Conservation (phyloP, 192 early-diverging fungal genomes). For the Coemansia sp. region DNA sequence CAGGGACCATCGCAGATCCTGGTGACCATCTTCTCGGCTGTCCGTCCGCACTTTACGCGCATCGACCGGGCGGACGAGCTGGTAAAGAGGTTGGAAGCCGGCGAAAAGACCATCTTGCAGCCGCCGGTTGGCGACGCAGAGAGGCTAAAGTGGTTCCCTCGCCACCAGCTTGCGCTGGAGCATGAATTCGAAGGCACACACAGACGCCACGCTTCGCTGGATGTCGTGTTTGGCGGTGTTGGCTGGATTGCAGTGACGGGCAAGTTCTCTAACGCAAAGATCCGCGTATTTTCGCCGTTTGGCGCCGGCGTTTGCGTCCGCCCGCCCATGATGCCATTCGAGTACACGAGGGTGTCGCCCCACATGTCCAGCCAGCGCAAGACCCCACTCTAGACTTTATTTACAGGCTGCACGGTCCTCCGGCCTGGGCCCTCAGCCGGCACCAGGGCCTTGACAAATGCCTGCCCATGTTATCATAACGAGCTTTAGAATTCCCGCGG, state of each 20-base stretch:
- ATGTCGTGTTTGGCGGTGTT: conserved; percentile 56
- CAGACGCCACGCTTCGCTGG: conserved; percentile 44
- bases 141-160: conserved; percentile 24
- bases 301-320: conserved; percentile 48
- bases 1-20: conserved; percentile 41
- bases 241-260: conserved; percentile 62
- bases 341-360: conserved; percentile 44
- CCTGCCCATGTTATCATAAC: no score
- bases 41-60: conserved; percentile 56
- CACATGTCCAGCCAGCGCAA: conserved; percentile 39
- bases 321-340: conserved; percentile 60
- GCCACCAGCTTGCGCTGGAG: conserved; percentile 33
- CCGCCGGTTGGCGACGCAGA: conserved; percentile 40
- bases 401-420: no score
- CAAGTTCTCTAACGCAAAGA: conserved; percentile 42
- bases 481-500: no score
- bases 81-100: conserved; percentile 23
- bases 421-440: conserved; percentile 20
- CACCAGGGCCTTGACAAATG: conserved; percentile 49
- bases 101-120: conserved; percentile 31
- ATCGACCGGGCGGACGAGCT: conserved; percentile 46
- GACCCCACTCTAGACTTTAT: conserved; percentile 27
- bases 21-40: conserved; percentile 51
- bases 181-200: conserved; percentile 43
- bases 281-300: conserved; percentile 51